Evolutionary conservation across 2,329 filamentous ascomycete species (phyloP).

Genomic region (Phialemonium atrogriseum): DNA sequence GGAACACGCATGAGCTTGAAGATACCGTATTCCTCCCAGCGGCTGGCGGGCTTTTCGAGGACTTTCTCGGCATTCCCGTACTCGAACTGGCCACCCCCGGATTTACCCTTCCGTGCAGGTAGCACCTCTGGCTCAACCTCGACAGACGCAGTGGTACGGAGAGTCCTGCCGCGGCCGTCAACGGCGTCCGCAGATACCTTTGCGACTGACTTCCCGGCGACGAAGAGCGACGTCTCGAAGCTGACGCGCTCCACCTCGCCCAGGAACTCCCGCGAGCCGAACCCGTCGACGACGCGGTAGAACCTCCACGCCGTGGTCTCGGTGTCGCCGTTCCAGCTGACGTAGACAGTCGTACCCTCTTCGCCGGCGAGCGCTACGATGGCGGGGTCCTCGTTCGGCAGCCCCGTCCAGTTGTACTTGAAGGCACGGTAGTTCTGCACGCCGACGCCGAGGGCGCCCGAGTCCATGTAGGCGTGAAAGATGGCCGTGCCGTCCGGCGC

Average conservation of each 20-base stretch:
- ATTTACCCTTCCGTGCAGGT: background rate
- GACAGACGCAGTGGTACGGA: constrained; percentile 9
- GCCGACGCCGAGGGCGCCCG: constrained; percentile 23
- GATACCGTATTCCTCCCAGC: constrained; percentile 8
- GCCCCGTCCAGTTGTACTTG: constrained; percentile 42
- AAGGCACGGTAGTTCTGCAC: constrained; percentile 47
- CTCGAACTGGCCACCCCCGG: background rate
- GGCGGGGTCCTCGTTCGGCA: constrained; percentile 29
- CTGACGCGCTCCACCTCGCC: constrained; percentile 10
- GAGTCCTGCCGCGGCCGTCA: constrained; percentile 7
- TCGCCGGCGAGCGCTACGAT: constrained; percentile 16
- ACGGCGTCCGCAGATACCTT: constrained; percentile 12
- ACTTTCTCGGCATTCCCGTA: background rate
- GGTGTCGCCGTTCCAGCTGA: constrained; percentile 38
- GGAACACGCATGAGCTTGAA: constrained; percentile 8
- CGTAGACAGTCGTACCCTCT: constrained; percentile 20
- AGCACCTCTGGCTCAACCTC: constrained; percentile 10
- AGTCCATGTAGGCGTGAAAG: constrained; percentile 42
- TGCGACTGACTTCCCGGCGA: constrained; percentile 5
- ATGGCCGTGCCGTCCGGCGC: constrained; percentile 37
- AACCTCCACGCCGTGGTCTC: constrained; percentile 20
- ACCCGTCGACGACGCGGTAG: constrained; percentile 6
- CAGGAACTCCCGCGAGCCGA: constrained; percentile 8
- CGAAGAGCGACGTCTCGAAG: constrained; percentile 13
- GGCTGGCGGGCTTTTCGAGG: constrained; percentile 1